Conservation (phyloP, 2,329 filamentous ascomycete species). For the Zymoseptoria pseudotritici region DNA sequence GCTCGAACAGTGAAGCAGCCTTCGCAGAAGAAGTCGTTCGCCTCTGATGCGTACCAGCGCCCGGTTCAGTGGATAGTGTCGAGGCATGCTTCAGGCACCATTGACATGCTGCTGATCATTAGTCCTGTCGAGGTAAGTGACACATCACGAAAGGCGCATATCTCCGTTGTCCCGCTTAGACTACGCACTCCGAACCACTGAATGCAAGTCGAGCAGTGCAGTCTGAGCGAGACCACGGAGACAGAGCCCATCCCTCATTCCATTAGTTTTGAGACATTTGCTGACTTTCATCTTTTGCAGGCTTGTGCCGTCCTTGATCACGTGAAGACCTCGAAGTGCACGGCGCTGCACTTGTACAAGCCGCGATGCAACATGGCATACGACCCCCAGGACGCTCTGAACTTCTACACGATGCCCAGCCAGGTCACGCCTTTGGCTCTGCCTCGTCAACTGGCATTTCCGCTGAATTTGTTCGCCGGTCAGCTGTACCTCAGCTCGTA, state of each 20-base stretch:
- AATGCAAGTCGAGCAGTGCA: too few species aligned
- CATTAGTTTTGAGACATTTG: too few species aligned
- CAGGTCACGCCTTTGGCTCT: background rate
- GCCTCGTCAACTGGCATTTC: conserved; percentile 30
- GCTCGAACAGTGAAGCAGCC: conserved; percentile 6
- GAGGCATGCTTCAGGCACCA: background rate
- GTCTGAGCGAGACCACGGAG: too few species aligned
- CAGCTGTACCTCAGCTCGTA: conserved; percentile 55
- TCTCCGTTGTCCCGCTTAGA: too few species aligned
- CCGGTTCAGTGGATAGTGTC: conserved; percentile 50
- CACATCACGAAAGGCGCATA: too few species aligned
- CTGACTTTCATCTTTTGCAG: too few species aligned
- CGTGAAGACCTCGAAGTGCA: conserved; percentile 16
- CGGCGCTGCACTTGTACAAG: conserved; percentile 44
- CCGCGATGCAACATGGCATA: conserved; percentile 36
- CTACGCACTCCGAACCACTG: too few species aligned
- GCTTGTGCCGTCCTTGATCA: background rate
- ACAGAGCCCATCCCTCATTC: too few species aligned
- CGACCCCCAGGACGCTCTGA: conserved; percentile 39
- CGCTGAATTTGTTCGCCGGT: conserved; percentile 61
- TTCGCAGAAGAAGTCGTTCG: background rate
- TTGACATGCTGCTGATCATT: conserved; percentile 43
- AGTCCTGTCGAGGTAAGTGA: conserved; percentile 52
- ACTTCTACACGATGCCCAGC: conserved; percentile 23
- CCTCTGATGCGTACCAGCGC: conserved; percentile 44